phyloP scores from a whole-genome alignment of 2,329 filamentous ascomycete species.

The Fusarium burgessii region DNA sequence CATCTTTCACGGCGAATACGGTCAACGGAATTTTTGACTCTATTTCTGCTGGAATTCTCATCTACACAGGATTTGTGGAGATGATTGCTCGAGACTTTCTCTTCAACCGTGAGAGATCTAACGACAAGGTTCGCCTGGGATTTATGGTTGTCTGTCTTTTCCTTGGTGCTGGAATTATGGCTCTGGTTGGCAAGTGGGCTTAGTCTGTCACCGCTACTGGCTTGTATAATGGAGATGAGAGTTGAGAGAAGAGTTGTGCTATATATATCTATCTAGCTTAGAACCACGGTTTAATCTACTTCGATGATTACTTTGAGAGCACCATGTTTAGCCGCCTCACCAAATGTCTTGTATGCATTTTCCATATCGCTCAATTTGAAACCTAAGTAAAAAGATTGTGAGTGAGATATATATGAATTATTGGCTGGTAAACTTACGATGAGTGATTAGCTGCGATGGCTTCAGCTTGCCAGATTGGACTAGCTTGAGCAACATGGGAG shows the following conservation, averaged over 20 bases:
- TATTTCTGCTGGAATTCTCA: background rate
- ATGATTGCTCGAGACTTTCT: background rate
- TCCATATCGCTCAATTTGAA: conserved; percentile 41
- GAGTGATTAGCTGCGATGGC: conserved; percentile 58
- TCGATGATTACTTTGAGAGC: conserved; percentile 40
- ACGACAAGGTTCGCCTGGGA: background rate
- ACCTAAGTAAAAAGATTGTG: background rate
- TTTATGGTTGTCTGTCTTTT: background rate
- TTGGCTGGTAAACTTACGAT: conserved; percentile 50
- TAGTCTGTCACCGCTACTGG: background rate
- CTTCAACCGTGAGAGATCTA: background rate
- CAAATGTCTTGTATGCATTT: conserved; percentile 37
- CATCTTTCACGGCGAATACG: background rate
- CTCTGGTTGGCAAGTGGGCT: background rate
- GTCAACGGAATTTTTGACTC: background rate
- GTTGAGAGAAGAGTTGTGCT: background rate
- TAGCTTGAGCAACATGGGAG: conserved; percentile 62
- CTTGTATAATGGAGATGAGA: too few species aligned
- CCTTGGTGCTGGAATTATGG: background rate
- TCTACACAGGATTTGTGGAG: background rate
- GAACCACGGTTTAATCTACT: conserved; percentile 13
- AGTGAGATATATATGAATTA: fast-evolving
- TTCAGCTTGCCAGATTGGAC: conserved; percentile 57
- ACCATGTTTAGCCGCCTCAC: conserved; percentile 31
- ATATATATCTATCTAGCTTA: fast-evolving